Base-by-base conservation (phyloP, 1,139 yeast species). In the Yamadazyma sp. region DNA sequence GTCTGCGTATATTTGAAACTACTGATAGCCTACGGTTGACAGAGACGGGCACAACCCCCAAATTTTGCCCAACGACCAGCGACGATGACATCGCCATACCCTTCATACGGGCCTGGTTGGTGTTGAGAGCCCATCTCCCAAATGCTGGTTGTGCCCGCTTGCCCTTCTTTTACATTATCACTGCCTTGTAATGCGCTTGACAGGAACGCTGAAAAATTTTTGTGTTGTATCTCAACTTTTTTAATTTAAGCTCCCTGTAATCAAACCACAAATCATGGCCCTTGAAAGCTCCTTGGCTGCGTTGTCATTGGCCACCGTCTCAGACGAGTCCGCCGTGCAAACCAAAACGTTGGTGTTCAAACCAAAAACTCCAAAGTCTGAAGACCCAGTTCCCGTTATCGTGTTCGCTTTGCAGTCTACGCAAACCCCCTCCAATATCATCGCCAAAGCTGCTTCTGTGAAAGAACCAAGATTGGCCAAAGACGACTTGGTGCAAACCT, bases 381-480 rank as follows among this genome's bases (percentile, higher is more conserved):
- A 87, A 38, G 65, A 77, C n/a, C 87, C 95, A 25, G 80, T 85
- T 37, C 96, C 96, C 35, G 75, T 88, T 24, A 79, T 88, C 36
- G 87, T 88, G 27, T 76, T 88, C 56, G 95, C 96, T 6, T 73
- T 85, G 49, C 79, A 78, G 38, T 53, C 79, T 3, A 85, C 96
- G 6, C 69, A 72, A 36, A 87, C 96, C 28, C 88, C 95, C 37
- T 64, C 84, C 5, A 69, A 74, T 17, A 56, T 73, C 24, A 74
- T 88, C 46, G 91, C 95, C 35, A 69, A 74, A 45, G 74, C 81
- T 33, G 86, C 89, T 14, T 74, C 72, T 37, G 87, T 78, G 36
- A 89, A 88, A 65, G 96, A 88, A 48, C 95, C 95, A 49, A 78
- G 96, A 62, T 69, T 87, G 55, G 97, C 96, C 39, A 81, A 81